Base-by-base conservation (phyloP, 1,284 basidiomycete genomes). In the Kalmanozyma brasiliensis region DNA sequence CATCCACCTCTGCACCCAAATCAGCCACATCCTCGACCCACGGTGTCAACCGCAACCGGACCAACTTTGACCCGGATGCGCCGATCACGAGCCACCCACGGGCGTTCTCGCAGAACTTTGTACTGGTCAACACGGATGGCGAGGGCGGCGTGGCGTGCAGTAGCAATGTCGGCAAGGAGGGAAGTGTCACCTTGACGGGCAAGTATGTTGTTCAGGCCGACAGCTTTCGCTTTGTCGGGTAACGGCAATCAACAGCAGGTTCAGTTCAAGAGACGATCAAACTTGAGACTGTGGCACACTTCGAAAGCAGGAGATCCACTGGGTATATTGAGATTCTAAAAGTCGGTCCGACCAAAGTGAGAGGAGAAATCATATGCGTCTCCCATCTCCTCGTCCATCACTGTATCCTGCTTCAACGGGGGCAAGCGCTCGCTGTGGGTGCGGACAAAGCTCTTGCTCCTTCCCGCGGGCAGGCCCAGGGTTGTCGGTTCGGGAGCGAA, bases 151-250 rank as follows among this genome's bases (percentile, higher is more conserved):
- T 68, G n/a, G 49, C 52, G 17, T 53, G 20, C 20, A 53, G 37
- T 17, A 46, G 45, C 17, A 30, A 38, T 0, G 51, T 49, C 13
- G 74, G 62, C n/a, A 66, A 64, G 17, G 63, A 65, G 47, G 74
- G 46, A 2, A 44, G 37, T 32, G 52, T 57, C 16, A 56, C 59
- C 2, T 40, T 78, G 16, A 57, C 29, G 8, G 78, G 57, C 11
- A 66, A 71, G 34, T 78, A 69, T 66, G 75, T 69, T 37, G 73
- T 80, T 3, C 71, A 74, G 57, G 78, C 76, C 5, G 78, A 80
- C 53, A 70, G 64, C 29, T 66, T 80, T 23, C 49, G 78, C 9
- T 80, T 80, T 44, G 73, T 78, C 9, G 78, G 78, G 1, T 80
- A 59, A 48, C 26, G 11, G 26, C 11, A 29, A 7, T 11, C 26